Evolutionary conservation across 2,329 filamentous ascomycete genomes (phyloP).

Genomic region (Blumeria graminis): DNA sequence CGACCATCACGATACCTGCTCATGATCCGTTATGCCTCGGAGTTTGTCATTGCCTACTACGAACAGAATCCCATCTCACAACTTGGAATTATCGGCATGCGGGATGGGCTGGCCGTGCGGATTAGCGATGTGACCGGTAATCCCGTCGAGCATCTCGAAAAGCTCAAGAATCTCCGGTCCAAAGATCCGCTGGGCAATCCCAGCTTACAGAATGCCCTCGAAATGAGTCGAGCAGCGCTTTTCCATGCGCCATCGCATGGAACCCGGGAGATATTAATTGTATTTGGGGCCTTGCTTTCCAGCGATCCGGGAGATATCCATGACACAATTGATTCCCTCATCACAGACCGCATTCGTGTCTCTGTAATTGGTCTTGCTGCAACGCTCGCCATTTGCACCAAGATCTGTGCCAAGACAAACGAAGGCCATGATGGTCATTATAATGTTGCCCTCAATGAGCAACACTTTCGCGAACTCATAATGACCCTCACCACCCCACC

Average conservation of each 20-base stretch:
- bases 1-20: conserved; percentile 70
- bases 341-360: conserved; percentile 65
- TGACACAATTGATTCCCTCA: conserved; percentile 57
- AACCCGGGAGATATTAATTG: conserved; percentile 73
- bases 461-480: conserved; percentile 72
- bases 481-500: conserved; percentile 77
- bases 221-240: conserved; percentile 82
- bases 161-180: conserved; percentile 40
- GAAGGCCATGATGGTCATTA: conserved; percentile 54
- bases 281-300: conserved; percentile 75
- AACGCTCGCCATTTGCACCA: conserved; percentile 75
- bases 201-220: conserved; percentile 78
- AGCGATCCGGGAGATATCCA: conserved; percentile 91
- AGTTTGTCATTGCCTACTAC: conserved; percentile 86
- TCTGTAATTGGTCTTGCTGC: conserved; percentile 77
- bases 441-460: conserved; percentile 63
- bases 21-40: conserved; percentile 56
- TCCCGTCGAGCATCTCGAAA: conserved; percentile 64
- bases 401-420: conserved; percentile 75
- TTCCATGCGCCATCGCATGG: conserved; percentile 85
- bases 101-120: conserved; percentile 66
- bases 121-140: conserved; percentile 84
- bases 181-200: conserved; percentile 50
- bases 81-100: conserved; percentile 77
- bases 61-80: conserved; percentile 98